Evolutionary conservation across 139 green algal genomes (phyloP).

Genomic region (Edaphochlamys debaryana): DNA sequence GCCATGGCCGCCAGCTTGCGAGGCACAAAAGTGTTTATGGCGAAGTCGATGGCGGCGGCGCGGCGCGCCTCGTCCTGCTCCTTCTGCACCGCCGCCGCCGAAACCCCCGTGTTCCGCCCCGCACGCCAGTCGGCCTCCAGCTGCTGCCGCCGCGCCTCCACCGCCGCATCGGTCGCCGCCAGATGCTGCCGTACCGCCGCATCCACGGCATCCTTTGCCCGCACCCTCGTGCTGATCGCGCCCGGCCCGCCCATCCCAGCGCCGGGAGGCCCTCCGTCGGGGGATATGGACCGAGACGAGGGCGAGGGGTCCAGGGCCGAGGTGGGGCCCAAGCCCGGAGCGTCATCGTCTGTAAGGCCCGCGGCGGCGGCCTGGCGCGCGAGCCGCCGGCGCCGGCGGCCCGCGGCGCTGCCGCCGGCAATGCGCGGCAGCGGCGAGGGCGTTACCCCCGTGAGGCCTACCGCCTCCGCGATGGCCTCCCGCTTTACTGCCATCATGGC

Average conservation of each 20-base stretch:
- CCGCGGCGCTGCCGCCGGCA: neutral
- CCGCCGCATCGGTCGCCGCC: conserved; percentile 21
- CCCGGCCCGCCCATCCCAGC: no score
- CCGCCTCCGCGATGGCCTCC: no score
- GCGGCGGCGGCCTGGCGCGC: neutral
- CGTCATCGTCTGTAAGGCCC: neutral
- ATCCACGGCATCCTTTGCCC: neutral
- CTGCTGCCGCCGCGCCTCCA: conserved; percentile 5
- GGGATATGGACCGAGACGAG: no score
- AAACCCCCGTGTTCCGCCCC: neutral
- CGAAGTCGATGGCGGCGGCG: conserved; percentile 14
- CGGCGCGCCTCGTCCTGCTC: conserved; percentile 10
- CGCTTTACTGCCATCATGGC: conserved; percentile 12
- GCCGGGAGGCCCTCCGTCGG: no score
- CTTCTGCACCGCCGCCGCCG: neutral
- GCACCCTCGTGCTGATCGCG: neutral
- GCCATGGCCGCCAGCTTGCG: conserved; percentile 24
- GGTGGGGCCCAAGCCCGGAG: no score
- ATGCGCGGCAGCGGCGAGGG: neutral
- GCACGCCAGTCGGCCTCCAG: conserved; percentile 20
- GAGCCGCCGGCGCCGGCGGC: neutral
- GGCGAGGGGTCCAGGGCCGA: no score
- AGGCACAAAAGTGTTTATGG: conserved; percentile 14
- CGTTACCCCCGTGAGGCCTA: no score
- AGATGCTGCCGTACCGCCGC: conserved; percentile 11